Evolutionary conservation across 345 rosid species (phyloP), one percentile per base, ranked within the genome.

Genomic region (Murraya koenigii): DNA sequence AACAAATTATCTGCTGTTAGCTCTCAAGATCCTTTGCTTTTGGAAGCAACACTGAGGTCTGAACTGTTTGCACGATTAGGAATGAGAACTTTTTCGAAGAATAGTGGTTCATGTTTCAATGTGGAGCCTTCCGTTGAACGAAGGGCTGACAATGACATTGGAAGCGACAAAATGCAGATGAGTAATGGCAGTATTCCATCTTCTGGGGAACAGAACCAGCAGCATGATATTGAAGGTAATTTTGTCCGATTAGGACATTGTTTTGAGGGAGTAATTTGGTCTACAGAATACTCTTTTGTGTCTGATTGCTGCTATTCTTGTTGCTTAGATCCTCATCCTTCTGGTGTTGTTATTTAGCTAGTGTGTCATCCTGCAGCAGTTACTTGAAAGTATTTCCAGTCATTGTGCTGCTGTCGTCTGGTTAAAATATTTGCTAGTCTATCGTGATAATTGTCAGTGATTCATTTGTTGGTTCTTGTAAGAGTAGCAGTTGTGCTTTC

Each of bases 41-140:
- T 92, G 70, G 99, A 96, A 86, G 98, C 95, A 67, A 80, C 91
- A 80, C 81, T 96, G 62, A 92, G 99, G 80, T 90, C 99, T 67
- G 84, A 92, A 81, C 84, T 96, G 75, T 88, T 84, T 91, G 95
- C 92, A 41, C 93, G 92, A 47, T 77, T 90, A 75, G 82, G 90
- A 74, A 82, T 22, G 78, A 89, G 85, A 86, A 85, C 77, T 69
- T 84, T 78, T 62, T 86, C 87, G 62, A 87, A 86, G 79, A 83
- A 22, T 72, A 84, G 79, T 80, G 86, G 77, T 72, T 77, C 83
- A 75, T 80, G 83, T 85, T 56, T 58, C 61, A 74, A 84, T 76
- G 72, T 78, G 66, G 88, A 80, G 75, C 83, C 86, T 74, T 78
- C 74, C 60, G 79, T 85, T 78, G 94, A 90, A 77, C 82, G 71